A percentile compares a stretch with the other conserved stretches of the same genome.
Evolutionary conservation across 345 rosid genomes (phyloP).

Genomic region (Gossypium longicalyx): DNA sequence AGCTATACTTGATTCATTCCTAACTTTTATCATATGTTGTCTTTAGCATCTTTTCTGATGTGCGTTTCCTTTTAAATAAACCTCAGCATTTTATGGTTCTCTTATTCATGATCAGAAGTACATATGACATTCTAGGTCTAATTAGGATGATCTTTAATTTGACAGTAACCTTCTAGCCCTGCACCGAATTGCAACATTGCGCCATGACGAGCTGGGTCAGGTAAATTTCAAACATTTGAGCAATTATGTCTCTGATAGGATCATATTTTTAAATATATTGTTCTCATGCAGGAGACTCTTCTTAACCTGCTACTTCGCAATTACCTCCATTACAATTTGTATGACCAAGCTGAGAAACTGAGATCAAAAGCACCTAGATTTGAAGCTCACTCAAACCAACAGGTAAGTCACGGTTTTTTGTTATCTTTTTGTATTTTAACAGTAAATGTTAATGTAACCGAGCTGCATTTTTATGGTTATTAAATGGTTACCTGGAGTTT

Average conservation of each 20-base stretch:
- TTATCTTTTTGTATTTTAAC: background rate
- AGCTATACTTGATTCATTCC: background rate
- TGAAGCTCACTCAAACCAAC: conserved; percentile 32
- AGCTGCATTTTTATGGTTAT: conserved; percentile 1
- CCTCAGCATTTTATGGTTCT: background rate
- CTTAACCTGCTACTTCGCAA: conserved; percentile 56
- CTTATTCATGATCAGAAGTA: background rate
- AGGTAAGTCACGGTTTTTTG: background rate
- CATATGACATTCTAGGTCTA: conserved; percentile 5
- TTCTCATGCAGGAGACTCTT: conserved; percentile 46
- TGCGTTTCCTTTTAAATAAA: background rate
- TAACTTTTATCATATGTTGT: background rate
- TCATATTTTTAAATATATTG: conserved; percentile 1
- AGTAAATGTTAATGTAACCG: background rate
- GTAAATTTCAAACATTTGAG: conserved; percentile 20
- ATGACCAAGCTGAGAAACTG: conserved; percentile 62
- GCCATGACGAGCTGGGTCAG: conserved; percentile 64
- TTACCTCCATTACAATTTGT: conserved; percentile 57
- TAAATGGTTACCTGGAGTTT: background rate
- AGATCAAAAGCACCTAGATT: conserved; percentile 59
- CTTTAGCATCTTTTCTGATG: background rate
- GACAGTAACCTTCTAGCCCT: conserved; percentile 49
- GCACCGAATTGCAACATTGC: conserved; percentile 55
- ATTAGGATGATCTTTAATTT: conserved; percentile 13
- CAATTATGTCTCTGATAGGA: background rate